Conservation (phyloP, 2,329 filamentous ascomycete species). For the Venturia asperata region DNA sequence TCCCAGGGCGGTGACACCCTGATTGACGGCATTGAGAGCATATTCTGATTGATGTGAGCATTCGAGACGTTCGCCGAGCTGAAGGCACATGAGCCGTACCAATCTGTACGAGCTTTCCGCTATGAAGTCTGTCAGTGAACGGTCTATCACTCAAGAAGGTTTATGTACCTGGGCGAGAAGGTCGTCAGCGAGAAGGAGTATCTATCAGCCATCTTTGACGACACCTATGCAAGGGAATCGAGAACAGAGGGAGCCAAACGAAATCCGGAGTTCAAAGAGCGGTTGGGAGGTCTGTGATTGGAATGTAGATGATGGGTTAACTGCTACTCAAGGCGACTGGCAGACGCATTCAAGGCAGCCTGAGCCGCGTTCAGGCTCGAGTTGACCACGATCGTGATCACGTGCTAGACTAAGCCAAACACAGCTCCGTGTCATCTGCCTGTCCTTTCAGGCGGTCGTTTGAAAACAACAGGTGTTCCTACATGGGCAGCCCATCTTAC, state of each 20-base stretch:
- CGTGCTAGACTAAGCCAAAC: no score
- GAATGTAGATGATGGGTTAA: not conserved
- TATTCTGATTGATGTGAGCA: constrained; percentile 60
- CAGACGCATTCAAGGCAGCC: no score
- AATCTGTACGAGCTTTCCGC: constrained; percentile 98
- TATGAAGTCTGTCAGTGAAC: constrained; percentile 46
- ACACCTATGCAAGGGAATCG: not conserved
- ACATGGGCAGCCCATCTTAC: no score
- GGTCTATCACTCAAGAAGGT: constrained; percentile 24
- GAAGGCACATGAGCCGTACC: constrained; percentile 45
- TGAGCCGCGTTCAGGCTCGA: no score
- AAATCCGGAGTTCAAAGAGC: not conserved
- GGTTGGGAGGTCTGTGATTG: not conserved
- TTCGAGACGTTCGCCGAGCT: not conserved
- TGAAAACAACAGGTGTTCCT: no score
- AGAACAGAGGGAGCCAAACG: constrained; percentile 17
- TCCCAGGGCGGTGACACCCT: constrained; percentile 94
- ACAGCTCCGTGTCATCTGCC: no score
- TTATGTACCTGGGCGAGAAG: constrained; percentile 90
- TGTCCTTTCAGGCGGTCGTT: no score
- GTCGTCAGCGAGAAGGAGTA: constrained; percentile 99
- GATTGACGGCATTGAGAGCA: constrained; percentile 97
- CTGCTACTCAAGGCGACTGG: no score
- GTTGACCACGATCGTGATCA: no score
- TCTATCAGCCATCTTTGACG: constrained; percentile 77